Base-by-base conservation (phyloP, 257 asterid species). In the Jacaranda copaia region DNA sequence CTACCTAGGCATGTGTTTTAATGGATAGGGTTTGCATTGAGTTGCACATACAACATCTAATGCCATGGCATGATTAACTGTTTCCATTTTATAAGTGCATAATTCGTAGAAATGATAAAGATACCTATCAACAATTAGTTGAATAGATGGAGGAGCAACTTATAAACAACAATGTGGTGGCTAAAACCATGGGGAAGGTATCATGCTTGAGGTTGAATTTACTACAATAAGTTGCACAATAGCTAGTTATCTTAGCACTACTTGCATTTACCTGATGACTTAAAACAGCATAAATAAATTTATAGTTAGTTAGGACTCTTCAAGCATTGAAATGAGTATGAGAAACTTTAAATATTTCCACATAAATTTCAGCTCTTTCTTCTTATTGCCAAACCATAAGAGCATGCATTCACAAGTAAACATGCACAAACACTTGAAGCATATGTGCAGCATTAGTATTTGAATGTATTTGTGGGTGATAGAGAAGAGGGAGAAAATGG, bases 51-150 rank as follows among this genome's bases (percentile, higher is more conserved):
- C 18, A 69, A 71, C 16, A 55, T 19, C 13, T 58, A 20, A 58
- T 19, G 15, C 64, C 64, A 39, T 25, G 15, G 66, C 65, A 38
- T 18, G 15, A 45, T 16, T n/a, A 51, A 59, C 48, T 15, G 36
- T 13, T 65, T 36, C 66, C 60, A 32, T n/a, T 72, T 56, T 51
- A 64, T 65, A 66, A 57, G 75, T 42, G 53, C 18, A 65, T 15
- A 19, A 45, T 58, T n/a, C 16, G 11, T 32, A 16, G 49, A 77
- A 68, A 77, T 58, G 81, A 46, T 59, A 70, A 69, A 69, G 73
- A 58, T 43, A 58, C 16, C 75, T 56, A 59, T 16, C 10, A 3
- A 1, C 39, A 56, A 57, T 57, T 32, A 11, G 51, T 36, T 56
- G 32, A 57, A 36, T 45, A 57, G 60, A 76, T 40, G 38, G 36